Conservation (phyloP, 352 stramenopile species). For the Globisporangium canariense region DNA sequence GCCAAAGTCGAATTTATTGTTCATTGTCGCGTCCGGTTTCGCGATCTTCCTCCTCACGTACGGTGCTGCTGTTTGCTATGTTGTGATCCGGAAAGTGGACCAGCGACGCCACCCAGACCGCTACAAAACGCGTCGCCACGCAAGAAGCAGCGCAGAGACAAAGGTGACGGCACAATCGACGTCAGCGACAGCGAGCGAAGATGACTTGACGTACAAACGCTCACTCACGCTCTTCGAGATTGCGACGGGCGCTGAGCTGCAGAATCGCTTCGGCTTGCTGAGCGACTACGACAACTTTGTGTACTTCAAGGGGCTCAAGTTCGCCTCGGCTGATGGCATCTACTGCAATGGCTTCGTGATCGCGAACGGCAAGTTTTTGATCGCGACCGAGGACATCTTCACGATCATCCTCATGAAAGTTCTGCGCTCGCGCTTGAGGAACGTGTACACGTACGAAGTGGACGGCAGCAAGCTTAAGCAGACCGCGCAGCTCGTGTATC, state of each 20-base stretch:
- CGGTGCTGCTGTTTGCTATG: neutral
- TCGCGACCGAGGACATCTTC: neutral
- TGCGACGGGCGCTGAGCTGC: no score
- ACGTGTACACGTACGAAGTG: neutral
- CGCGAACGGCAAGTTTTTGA: neutral
- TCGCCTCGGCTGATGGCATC: neutral
- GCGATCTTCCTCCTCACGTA: neutral
- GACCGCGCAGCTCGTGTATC: neutral
- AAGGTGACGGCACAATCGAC: neutral
- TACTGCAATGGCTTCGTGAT: conserved; percentile 1
- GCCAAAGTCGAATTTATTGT: neutral
- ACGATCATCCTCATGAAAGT: neutral
- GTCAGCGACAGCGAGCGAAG: neutral
- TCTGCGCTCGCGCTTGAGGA: neutral
- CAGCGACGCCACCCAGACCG: neutral
- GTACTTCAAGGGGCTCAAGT: neutral
- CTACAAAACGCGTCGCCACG: no score
- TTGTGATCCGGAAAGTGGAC: neutral
- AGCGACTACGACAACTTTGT: neutral
- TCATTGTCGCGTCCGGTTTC: neutral
- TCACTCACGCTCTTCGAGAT: neutral
- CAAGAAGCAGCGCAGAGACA: no score
- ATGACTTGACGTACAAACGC: neutral
- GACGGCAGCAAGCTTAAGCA: neutral
- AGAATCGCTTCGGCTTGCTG: no score